These are phyloP conservation scores for Corymbia calophylla DNA, from an alignment of 441 rosid genomes.

Conservation along the genomic window DNA sequence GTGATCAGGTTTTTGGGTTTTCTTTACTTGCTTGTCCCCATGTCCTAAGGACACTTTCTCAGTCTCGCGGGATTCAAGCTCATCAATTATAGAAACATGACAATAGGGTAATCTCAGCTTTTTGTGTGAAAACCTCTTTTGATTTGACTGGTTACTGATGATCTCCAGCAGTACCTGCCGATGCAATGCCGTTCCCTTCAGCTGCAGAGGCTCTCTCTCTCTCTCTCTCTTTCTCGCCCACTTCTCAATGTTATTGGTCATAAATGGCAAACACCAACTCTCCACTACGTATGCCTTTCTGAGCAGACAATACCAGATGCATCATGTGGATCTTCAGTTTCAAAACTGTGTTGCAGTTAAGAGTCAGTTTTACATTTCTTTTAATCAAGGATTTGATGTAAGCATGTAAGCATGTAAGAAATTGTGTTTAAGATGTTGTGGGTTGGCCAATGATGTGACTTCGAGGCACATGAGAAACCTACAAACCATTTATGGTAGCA, in stretches of 20 bases:
- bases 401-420: not conserved
- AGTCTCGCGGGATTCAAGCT: not conserved
- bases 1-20: not conserved
- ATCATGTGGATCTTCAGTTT: not conserved
- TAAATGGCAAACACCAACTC: not conserved
- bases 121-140: not conserved
- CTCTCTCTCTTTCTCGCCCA: not conserved
- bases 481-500: not conserved
- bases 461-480: not conserved
- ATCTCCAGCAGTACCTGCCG: not conserved
- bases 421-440: not conserved
- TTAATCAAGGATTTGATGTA: not conserved
- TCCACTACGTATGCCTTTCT: not conserved
- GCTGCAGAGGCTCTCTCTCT: not conserved
- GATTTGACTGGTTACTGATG: conserved; percentile 6
- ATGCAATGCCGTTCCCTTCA: not conserved
- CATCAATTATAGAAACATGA: not conserved
- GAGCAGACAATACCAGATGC: not conserved
- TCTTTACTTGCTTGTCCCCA: not conserved
- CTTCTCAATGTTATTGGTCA: not conserved
- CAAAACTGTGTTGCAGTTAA: not conserved
- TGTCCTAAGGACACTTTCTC: not conserved
- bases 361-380: not conserved
- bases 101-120: not conserved
- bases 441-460: not conserved